These are phyloP conservation scores for Phytophthora uliginosa DNA, from an alignment of 352 stramenopile species.

Conservation along the genomic window DNA sequence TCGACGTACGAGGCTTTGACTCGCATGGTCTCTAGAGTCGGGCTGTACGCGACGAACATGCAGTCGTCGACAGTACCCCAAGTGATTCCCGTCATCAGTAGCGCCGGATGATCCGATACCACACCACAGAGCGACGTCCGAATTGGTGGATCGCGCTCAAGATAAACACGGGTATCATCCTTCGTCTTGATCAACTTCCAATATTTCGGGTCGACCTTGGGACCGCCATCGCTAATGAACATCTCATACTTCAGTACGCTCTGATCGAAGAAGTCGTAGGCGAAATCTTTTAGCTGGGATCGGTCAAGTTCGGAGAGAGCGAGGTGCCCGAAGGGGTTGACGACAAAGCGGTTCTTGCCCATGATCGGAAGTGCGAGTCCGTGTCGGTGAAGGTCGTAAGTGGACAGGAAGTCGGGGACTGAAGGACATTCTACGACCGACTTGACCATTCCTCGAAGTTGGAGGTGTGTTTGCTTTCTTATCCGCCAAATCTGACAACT, in stretches of 20 bases:
- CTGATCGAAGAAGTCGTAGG: conserved; percentile 36
- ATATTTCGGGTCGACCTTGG: conserved; percentile 40
- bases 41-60: conserved; percentile 43
- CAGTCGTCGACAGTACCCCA: conserved; percentile 44
- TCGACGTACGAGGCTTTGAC: conserved; percentile 56
- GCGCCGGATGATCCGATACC: conserved; percentile 20
- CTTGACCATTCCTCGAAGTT: background rate
- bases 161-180: conserved; percentile 38
- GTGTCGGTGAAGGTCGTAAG: background rate
- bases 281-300: conserved; percentile 27
- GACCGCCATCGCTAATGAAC: conserved; percentile 33
- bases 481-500: background rate
- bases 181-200: conserved; percentile 47
- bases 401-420: conserved; percentile 1
- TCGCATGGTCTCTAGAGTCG: conserved; percentile 41
- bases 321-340: conserved; percentile 33
- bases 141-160: conserved; percentile 26
- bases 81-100: conserved; percentile 38
- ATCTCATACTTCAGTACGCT: conserved; percentile 45
- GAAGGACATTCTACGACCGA: background rate
- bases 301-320: conserved; percentile 18
- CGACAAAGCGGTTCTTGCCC: conserved; percentile 36
- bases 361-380: conserved; percentile 3
- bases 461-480: background rate
- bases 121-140: conserved; percentile 16